phyloP scores from a whole-genome alignment of 78 protist genomes.

The Dictyostelium purpureum region DNA sequence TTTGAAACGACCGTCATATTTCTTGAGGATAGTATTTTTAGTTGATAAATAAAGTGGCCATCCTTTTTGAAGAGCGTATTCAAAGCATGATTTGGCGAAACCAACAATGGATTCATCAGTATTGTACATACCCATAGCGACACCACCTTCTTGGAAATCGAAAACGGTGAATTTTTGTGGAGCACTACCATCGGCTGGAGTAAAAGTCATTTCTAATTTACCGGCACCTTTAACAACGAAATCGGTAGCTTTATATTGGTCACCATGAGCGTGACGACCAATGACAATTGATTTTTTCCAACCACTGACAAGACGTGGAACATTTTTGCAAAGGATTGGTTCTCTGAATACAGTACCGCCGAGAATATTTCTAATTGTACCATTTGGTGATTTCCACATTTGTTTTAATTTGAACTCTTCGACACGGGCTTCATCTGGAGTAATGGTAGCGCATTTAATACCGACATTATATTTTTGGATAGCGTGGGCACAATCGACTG shows the following conservation, averaged over 20 bases:
- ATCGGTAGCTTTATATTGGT: constrained; percentile 95
- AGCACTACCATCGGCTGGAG: constrained; percentile 86
- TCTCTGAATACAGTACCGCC: constrained; percentile 98
- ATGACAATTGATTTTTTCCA: constrained; percentile 95
- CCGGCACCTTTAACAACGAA: constrained; percentile 84
- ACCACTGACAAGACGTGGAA: constrained; percentile 91
- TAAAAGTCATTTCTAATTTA: constrained; percentile 72
- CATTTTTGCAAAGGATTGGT: constrained; percentile 93
- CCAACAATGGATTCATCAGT: constrained; percentile 90
- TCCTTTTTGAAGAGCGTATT: constrained; percentile 79
- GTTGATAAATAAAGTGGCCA: constrained; percentile 91
- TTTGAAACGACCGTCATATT: constrained; percentile 95
- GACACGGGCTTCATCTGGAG: constrained; percentile 96
- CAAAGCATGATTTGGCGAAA: constrained; percentile 89
- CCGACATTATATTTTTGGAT: constrained; percentile 92
- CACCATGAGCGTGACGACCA: constrained; percentile 96
- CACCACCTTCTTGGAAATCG: constrained; percentile 90
- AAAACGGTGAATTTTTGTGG: constrained; percentile 55
- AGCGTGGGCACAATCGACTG: constrained; percentile 92
- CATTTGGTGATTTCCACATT: constrained; percentile 97
- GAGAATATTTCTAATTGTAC: constrained; percentile 96
- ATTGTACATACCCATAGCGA: constrained; percentile 96
- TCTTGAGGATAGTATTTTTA: constrained; percentile 95
- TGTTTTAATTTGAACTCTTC: constrained; percentile 87
- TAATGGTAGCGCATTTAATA: constrained; percentile 98